These are phyloP conservation scores for Lablab purpureus DNA, from an alignment of 306 rosid genomes.

Conservation along the genomic window DNA sequence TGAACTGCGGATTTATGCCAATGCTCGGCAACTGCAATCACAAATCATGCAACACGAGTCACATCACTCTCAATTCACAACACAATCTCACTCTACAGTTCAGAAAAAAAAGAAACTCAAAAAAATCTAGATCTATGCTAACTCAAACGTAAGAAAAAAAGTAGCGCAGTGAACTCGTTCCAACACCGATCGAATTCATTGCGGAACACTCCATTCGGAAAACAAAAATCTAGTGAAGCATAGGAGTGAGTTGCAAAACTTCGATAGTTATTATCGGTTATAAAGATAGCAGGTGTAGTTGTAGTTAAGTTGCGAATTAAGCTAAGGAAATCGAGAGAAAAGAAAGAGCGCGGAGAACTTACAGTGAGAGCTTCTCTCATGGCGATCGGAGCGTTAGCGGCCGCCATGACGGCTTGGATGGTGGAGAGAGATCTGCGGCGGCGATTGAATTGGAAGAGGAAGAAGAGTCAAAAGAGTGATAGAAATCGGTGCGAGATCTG, in stretches of 20 bases:
- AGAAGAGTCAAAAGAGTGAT: conserved; percentile 47
- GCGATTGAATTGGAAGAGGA: conserved; percentile 43
- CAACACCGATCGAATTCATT: conserved; percentile 29
- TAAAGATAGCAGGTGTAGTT: conserved; percentile 17
- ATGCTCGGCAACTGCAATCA: conserved; percentile 86
- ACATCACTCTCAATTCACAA: conserved; percentile 39
- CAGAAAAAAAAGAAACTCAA: conserved; percentile 30
- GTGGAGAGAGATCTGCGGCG: conserved; percentile 57
- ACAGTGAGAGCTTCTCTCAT: conserved; percentile 95
- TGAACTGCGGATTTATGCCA: conserved; percentile 91
- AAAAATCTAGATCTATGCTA: conserved; percentile 59
- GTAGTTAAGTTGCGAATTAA: conserved; percentile 43
- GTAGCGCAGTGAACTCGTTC: conserved; percentile 26
- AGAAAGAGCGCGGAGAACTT: conserved; percentile 43
- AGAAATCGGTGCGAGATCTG: conserved; percentile 75
- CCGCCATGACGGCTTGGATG: conserved; percentile 78
- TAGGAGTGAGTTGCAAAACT: not conserved
- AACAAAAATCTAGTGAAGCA: conserved; percentile 41
- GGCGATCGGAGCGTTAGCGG: conserved; percentile 98
- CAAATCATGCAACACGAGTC: conserved; percentile 17
- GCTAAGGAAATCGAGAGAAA: conserved; percentile 22
- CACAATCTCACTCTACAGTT: conserved; percentile 44
- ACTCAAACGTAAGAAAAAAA: conserved; percentile 28
- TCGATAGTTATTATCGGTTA: not conserved
- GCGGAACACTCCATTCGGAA: conserved; percentile 16